Base-by-base conservation (phyloP, 2,329 filamentous ascomycete genomes). In the Hypoxylon sp. region DNA sequence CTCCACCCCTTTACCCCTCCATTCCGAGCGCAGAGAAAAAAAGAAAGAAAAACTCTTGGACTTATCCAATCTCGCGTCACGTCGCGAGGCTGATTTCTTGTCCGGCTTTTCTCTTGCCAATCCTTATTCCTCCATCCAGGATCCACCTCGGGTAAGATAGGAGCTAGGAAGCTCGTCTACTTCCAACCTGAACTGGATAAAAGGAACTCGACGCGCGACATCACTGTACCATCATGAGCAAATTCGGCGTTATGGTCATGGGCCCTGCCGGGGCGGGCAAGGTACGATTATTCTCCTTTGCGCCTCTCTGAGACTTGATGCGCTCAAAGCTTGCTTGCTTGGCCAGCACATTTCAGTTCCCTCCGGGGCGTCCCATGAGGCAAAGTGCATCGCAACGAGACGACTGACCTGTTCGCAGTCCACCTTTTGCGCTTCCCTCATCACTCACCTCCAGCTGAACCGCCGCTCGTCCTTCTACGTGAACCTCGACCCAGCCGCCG, bases 401-500 rank as follows among this genome's bases (percentile, higher is more conserved):
- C 37, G 35, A 31, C 41, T 42, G 3, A 37, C 13, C 24, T 6
- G 2, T 52, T 48, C 56, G 9, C 65, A 92, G 85, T 96, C 93
- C 23, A 99, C 95, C 61, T 99, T 99, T 77, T 97, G 92, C 81
- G 89, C 91, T 56, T 87, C 92, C 67, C 84, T 99, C 69, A 97
- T 98, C 73, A 92, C 95, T 59, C 92, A 98, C 72, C 88, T 98
- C 21, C 88, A 91, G 69, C 90, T 92, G 72, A 93, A 91, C 76
- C 90, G 91, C 53, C 90, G 93, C n/a, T 96, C 92, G 46, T 91
- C 90, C 76, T 97, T 96, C 83, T 99, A 98, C 78, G 89, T 99
- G 73, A 99, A 99, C 78, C 91, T 99, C 70, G 95, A 99, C 75
- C 95, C 95, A 5, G 95, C 95, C 54, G 95, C 95, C 72, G 93